Conservation (phyloP, 768 basidiomycete species). For the Lactarius hatsudake region DNA sequence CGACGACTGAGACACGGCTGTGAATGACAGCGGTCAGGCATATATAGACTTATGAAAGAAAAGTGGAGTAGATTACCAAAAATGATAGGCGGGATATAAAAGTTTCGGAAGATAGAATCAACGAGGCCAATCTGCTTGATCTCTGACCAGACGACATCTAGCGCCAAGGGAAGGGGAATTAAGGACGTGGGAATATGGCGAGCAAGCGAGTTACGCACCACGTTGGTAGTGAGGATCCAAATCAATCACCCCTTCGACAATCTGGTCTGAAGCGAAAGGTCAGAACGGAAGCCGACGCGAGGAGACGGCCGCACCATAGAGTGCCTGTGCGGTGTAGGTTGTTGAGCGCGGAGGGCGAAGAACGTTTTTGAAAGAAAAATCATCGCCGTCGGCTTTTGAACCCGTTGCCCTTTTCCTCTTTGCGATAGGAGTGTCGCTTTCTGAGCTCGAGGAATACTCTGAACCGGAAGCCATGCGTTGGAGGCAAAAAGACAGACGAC, state of each 20-base stretch:
- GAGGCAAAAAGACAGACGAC: neutral
- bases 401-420: slow-evolving; percentile 17
- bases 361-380: slow-evolving; percentile 39
- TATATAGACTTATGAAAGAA: neutral
- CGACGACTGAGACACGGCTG: slow-evolving; percentile 41
- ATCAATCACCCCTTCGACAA: slow-evolving; percentile 46
- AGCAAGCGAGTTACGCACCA: slow-evolving; percentile 35
- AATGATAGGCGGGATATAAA: slow-evolving; percentile 64
- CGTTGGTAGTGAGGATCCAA: slow-evolving; percentile 67
- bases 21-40: neutral
- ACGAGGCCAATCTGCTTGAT: slow-evolving; percentile 58
- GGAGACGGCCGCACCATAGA: slow-evolving; percentile 45
- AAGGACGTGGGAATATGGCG: neutral
- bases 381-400: slow-evolving; percentile 29
- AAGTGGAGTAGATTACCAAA: slow-evolving; percentile 45
- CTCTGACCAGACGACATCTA: slow-evolving; percentile 66
- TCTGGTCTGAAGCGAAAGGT: slow-evolving; percentile 40
- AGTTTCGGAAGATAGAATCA: slow-evolving; percentile 62
- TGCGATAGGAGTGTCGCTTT: slow-evolving; percentile 12
- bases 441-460: slow-evolving; percentile 23
- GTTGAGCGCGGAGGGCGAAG: slow-evolving; percentile 57
- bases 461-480: slow-evolving; percentile 17
- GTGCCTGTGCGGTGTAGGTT: slow-evolving; percentile 59
- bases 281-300: neutral
- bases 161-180: neutral